These are phyloP conservation scores for Tolypocladium endophyticum DNA, from an alignment of 2,329 filamentous ascomycete species.

Conservation along the genomic window DNA sequence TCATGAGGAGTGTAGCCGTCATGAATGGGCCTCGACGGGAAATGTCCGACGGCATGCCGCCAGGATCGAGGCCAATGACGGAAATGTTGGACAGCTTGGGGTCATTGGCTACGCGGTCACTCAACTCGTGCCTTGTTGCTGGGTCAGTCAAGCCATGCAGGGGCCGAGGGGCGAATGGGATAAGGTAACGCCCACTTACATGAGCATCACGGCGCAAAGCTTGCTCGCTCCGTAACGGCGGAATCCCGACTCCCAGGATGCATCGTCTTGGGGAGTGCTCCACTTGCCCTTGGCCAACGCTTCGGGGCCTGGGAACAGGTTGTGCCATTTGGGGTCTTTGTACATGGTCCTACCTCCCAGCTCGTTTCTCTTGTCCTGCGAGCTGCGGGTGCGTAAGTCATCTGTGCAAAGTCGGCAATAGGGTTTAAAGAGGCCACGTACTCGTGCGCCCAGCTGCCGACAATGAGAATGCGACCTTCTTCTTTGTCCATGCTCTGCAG, in stretches of 20 bases:
- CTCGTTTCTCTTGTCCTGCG: conserved; percentile 16
- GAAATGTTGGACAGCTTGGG: conserved; percentile 21
- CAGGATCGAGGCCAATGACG: conserved; percentile 26
- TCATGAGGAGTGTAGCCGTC: conserved; percentile 10
- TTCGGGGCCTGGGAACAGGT: conserved; percentile 18
- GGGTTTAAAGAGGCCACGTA: conserved; percentile 8
- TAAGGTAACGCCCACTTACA: conserved; percentile 8
- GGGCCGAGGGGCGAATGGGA: not conserved
- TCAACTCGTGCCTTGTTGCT: conserved; percentile 20
- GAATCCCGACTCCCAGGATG: conserved; percentile 13
- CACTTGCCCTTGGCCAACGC: conserved; percentile 22
- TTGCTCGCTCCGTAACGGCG: conserved; percentile 29
- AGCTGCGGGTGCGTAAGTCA: conserved; percentile 6
- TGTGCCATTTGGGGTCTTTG: conserved; percentile 11
- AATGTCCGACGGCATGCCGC: conserved; percentile 23
- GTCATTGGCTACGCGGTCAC: conserved; percentile 20
- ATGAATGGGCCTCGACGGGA: conserved; percentile 14
- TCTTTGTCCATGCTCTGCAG: conserved; percentile 20
- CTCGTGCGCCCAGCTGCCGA: conserved; percentile 24
- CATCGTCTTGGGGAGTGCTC: conserved; percentile 19
- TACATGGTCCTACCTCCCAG: conserved; percentile 9
- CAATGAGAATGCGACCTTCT: conserved; percentile 15
- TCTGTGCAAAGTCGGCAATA: not conserved
- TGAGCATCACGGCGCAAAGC: conserved; percentile 25
- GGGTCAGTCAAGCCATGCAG: conserved; percentile 4